Percentiles rank a stretch among this genome's conserved stretches.
phyloP scores from a whole-genome alignment of 192 early-diverging fungal genomes.

The Dimargaris cristalligena region DNA sequence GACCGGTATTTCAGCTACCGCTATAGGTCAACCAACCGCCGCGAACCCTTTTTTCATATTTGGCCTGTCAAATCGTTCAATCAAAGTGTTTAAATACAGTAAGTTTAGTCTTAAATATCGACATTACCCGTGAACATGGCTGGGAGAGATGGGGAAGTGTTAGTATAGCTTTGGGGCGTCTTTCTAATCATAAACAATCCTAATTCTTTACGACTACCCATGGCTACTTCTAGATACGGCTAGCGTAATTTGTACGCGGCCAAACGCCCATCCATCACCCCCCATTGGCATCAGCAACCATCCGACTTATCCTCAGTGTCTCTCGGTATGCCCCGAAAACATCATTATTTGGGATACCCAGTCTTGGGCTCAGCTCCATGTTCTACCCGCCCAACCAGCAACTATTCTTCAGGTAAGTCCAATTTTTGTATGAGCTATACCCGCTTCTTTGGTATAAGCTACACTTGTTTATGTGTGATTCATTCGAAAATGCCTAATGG shows the following conservation, averaged over 20 bases:
- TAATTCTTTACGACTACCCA: background rate
- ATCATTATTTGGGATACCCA: conserved; percentile 1
- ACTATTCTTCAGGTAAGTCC: conserved; percentile 4
- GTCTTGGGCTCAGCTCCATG: background rate
- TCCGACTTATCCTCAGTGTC: background rate
- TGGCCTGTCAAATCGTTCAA: background rate
- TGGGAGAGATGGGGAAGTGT: background rate
- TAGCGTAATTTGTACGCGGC: background rate
- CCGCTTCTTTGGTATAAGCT: background rate
- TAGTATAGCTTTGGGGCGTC: background rate
- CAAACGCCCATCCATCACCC: background rate
- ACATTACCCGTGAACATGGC: background rate
- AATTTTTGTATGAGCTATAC: background rate
- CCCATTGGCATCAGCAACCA: background rate
- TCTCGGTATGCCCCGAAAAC: background rate
- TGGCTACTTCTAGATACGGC: background rate
- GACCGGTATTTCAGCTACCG: background rate
- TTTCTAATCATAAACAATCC: background rate
- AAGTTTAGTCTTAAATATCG: background rate
- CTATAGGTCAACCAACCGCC: background rate
- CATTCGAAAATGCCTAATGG: background rate
- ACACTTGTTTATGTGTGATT: background rate
- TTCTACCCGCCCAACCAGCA: background rate
- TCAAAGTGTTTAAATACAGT: background rate
- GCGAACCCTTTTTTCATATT: background rate